Evolutionary conservation across 2,329 filamentous ascomycete species (phyloP).

Genomic region (Dothidotthia symphoricarpi): DNA sequence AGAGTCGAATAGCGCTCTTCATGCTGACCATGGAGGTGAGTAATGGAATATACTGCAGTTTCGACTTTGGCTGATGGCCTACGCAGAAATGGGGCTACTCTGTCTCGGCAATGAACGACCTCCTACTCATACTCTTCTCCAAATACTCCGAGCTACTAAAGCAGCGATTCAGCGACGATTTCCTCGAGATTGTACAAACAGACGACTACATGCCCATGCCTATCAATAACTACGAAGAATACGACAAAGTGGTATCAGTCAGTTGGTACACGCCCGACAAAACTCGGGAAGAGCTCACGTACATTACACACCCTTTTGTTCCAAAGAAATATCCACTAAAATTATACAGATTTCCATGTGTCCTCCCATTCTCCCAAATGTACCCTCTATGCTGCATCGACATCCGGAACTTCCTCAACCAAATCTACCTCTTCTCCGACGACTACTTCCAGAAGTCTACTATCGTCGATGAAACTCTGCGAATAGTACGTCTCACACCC

Average conservation of each 20-base stretch:
- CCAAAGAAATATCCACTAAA: conserved; percentile 10
- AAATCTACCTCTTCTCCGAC: conserved; percentile 97
- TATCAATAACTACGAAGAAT: conserved; percentile 85
- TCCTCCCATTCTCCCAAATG: conserved; percentile 98
- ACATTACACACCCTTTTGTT: conserved; percentile 35
- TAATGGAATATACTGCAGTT: background rate
- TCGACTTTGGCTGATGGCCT: conserved; percentile 8
- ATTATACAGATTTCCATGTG: conserved; percentile 74
- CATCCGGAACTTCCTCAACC: conserved; percentile 94
- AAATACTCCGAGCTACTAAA: conserved; percentile 93
- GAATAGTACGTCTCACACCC: conserved; percentile 56
- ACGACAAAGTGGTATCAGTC: conserved; percentile 91
- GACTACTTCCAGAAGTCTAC: conserved; percentile 91
- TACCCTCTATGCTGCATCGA: conserved; percentile 98
- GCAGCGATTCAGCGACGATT: conserved; percentile 88
- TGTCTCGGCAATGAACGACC: conserved; percentile 74
- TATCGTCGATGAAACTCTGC: conserved; percentile 87
- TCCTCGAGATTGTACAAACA: conserved; percentile 84
- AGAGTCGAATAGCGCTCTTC: conserved; percentile 87
- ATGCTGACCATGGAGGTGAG: conserved; percentile 95
- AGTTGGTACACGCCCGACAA: conserved; percentile 94
- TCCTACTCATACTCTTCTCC: conserved; percentile 85
- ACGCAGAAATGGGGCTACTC: conserved; percentile 82
- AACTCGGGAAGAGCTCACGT: conserved; percentile 70
- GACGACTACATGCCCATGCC: conserved; percentile 99